Base-by-base conservation (phyloP, 306 rosid species). In the Sicyos edulis region DNA sequence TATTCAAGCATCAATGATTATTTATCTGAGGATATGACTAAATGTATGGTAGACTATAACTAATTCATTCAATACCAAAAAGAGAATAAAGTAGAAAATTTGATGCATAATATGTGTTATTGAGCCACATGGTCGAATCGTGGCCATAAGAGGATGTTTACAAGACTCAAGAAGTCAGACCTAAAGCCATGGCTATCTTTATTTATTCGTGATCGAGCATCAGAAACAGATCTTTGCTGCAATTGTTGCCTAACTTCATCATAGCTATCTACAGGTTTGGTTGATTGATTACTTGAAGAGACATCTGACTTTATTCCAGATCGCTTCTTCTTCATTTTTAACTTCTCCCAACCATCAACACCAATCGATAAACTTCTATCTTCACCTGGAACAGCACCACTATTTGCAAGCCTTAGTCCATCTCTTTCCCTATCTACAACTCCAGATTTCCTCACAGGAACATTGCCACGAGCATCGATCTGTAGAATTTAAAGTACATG, bases 291-390 rank as follows among this genome's bases (percentile, higher is more conserved):
- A 78, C 82, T 86, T 45, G 87, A 88, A 82, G 98, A 87, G 82
- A 78, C 89, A 81, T 93, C 98, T 81, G 90, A 85, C 82, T 93
- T 90, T 84, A 93, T 93, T 75, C 85, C 92, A 53, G 98, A 93
- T 53, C 98, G 93, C 79, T 90, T 93, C 78, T 87, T 93, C 85
- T 88, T 93, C 97, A 93, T 88, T 85, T 91, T 93, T 74, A 91
- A 81, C 82, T 91, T 93, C 72, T 93, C 98, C 98, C 98, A 93
- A 77, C 98, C 92, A 80, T 90, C 98, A 68, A 84, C 96, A 49
- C 90, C 91, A 73, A 86, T 82, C 51, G 96, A 80, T 81, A 90
- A 82, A 77, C 80, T 78, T 54, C 97, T 89, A 68, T 88, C 98
- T 77, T 93, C 97, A 61, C 87, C 92, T 83, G 81, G 96, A 85